Evolutionary conservation across 345 rosid species (phyloP).

Genomic region (Conringia planisiliqua): DNA sequence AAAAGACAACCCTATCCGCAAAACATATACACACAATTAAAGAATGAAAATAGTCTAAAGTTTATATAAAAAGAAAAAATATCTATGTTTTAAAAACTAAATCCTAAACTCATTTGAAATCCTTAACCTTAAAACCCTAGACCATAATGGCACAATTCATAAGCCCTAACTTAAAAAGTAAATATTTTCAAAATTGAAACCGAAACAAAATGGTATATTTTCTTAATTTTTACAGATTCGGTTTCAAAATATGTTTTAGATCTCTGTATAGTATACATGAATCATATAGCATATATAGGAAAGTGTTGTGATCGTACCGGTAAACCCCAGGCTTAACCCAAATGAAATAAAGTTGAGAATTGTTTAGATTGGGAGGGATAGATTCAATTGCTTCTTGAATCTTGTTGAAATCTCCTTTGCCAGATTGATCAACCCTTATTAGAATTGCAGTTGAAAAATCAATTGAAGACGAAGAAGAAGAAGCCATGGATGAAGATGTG

Average conservation of each 20-base stretch:
- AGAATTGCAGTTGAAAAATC: slow-evolving; percentile 44
- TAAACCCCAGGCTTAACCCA: slow-evolving; percentile 69
- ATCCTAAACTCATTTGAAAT: not conserved
- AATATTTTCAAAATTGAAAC: not conserved
- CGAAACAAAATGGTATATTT: not conserved
- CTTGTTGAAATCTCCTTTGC: slow-evolving; percentile 58
- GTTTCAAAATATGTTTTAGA: not conserved
- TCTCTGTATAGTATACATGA: not conserved
- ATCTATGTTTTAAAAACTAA: not conserved
- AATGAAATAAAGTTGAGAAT: slow-evolving; percentile 43
- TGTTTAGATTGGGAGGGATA: slow-evolving; percentile 46
- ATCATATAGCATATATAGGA: not conserved
- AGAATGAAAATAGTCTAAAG: not conserved
- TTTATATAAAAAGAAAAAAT: not conserved
- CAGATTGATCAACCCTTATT: slow-evolving; percentile 62
- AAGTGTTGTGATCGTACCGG: slow-evolving; percentile 36
- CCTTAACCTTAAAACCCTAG: not conserved
- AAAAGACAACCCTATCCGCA: not conserved
- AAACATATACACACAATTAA: not conserved
- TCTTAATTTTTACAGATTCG: not conserved
- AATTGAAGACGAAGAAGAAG: slow-evolving; percentile 19
- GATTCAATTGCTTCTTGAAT: slow-evolving; percentile 71
- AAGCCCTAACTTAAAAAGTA: not conserved
- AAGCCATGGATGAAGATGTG: slow-evolving; percentile 27
- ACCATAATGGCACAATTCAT: not conserved